Base-by-base conservation (phyloP, 2,329 filamentous ascomycete species). In the Colletotrichum karsti region DNA sequence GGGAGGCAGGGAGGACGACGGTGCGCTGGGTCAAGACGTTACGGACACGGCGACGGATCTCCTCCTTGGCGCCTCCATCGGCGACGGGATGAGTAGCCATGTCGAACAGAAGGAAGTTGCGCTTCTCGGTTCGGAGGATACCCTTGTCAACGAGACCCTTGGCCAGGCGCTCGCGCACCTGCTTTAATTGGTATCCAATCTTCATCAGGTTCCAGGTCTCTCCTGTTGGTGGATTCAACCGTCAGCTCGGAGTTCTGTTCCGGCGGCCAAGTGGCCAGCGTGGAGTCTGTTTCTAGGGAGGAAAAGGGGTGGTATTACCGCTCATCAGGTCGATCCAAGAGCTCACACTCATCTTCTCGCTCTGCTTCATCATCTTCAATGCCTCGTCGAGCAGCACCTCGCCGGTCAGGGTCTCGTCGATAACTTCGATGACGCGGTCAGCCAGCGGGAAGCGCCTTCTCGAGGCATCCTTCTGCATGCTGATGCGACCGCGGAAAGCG, bases 141-240 rank as follows among this genome's bases (percentile, higher is more conserved):
- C 96, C 96, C 85, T 99, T 99, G 85, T 99, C 96, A 72, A 99
- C 96, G 50, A 99, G 90, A 35, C 96, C 96, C 83, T 99, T 99
- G 77, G 95, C 95, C 64, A 99, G 88, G 65, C 96, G 93, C 85
- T 99, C 96, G 78, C 96, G 94, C 67, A 99, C 96, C 87, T 99
- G 96, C 85, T 99, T 99, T 74, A 99, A 88, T 85, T 99, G 96
- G 82, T 99, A 99, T 79, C 96, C 96, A 75, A 99, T 99, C 87
- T 99, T 99, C 96, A 99, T 98, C 72, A 99, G 85, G 79, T 99
- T 99, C 96, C 96, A 99, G 62, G 96, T 99, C 83, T 99, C 96
- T 79, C 96, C 95, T 98, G 77, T 46, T 24, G 13, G 35, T 30
- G 44, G 33, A n/a, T 26, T 26, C 22, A 26, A 22, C 63, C 26